Percentiles rank a stretch among this genome's conserved stretches.
Evolutionary conservation across 805 yeast genomes (phyloP).

Genomic region (Hanseniaspora guilliermondii): DNA sequence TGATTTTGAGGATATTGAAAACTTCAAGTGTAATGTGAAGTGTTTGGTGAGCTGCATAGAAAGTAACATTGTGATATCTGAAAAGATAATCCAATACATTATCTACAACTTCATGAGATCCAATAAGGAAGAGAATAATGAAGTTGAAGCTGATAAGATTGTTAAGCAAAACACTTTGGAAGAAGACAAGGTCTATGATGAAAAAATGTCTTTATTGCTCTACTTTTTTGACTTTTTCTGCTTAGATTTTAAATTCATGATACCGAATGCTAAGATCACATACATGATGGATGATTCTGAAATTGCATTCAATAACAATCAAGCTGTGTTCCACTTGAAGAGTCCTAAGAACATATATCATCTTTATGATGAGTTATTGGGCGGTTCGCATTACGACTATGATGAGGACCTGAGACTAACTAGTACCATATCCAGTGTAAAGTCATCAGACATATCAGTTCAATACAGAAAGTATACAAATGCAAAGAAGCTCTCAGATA

Average conservation of each 20-base stretch:
- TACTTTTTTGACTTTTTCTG: conserved; percentile 8
- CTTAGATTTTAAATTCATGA: conserved; percentile 8
- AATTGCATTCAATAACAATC: not conserved
- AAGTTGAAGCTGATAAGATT: not conserved
- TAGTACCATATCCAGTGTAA: conserved; percentile 7
- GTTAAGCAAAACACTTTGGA: not conserved
- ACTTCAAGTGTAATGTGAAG: conserved; percentile 17
- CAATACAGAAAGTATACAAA: not conserved
- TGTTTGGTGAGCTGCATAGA: conserved; percentile 23
- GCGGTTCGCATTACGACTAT: not conserved
- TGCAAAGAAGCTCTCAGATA: not conserved
- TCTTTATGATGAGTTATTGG: conserved; percentile 11
- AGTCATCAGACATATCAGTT: conserved; percentile 2
- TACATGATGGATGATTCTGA: conserved; percentile 5
- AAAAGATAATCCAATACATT: conserved; percentile 14
- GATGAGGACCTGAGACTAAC: conserved; percentile 9
- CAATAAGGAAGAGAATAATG: not conserved
- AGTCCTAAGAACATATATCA: conserved; percentile 8
- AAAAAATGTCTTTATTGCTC: not conserved
- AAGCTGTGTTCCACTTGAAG: conserved; percentile 10
- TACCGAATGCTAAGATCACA: conserved; percentile 9
- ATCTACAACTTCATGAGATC: conserved; percentile 6
- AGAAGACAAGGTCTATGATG: not conserved
- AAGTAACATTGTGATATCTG: conserved; percentile 21
- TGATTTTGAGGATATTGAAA: conserved; percentile 16